Conservation (phyloP, 495 filamentous ascomycete genomes). For the Bryoglossum gracile region DNA sequence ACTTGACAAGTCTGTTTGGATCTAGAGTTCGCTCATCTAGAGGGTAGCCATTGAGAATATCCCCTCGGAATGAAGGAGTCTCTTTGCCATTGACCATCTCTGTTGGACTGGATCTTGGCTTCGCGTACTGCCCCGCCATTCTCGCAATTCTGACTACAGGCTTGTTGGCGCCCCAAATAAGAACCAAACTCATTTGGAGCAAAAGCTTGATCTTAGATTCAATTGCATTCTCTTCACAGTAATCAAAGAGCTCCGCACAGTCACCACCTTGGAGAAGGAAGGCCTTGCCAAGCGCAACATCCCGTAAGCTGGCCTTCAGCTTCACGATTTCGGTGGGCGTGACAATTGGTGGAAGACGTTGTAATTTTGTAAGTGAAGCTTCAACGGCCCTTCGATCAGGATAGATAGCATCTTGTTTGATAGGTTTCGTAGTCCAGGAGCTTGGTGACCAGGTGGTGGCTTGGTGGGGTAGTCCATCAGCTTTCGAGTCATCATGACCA, state of each 20-base stretch:
- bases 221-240: conserved; percentile 83
- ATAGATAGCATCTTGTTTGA: conserved; percentile 85
- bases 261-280: conserved; percentile 96
- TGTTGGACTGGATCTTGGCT: conserved; percentile 82
- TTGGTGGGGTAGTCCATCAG: too few species aligned
- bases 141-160: conserved; percentile 90
- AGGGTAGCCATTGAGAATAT: conserved; percentile 88
- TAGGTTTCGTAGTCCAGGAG: conserved; percentile 86
- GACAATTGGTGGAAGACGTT: conserved; percentile 78
- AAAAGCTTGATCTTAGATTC: conserved; percentile 94
- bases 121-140: conserved; percentile 96
- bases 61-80: conserved; percentile 85
- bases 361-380: conserved; percentile 61
- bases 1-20: conserved; percentile 71
- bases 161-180: conserved; percentile 86
- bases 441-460: conserved; percentile 56
- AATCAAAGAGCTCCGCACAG: conserved; percentile 95
- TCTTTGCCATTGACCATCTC: conserved; percentile 73
- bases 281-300: conserved; percentile 86
- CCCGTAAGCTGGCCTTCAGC: conserved; percentile 65
- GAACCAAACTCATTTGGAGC: conserved; percentile 89
- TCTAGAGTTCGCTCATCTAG: conserved; percentile 66
- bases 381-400: conserved; percentile 56
- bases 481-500: too few species aligned
- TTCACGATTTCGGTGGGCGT: conserved; percentile 78